These are phyloP conservation scores for Papiliotrema fonsecae DNA, from an alignment of 1,284 basidiomycete species.

Conservation along the genomic window DNA sequence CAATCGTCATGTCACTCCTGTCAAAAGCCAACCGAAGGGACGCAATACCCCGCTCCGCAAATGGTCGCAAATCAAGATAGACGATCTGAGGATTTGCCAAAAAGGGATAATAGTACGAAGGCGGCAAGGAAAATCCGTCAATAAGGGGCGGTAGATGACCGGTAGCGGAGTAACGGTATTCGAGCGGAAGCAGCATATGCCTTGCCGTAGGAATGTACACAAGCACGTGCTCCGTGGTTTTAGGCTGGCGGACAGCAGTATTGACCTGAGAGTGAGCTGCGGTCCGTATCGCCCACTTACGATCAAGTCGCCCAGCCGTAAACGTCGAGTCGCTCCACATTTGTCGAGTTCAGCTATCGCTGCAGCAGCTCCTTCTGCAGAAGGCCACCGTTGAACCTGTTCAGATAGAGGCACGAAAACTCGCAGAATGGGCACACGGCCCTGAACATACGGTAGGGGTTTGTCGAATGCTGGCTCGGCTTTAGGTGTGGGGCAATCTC, in stretches of 20 bases:
- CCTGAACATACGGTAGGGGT: slow-evolving; percentile 40
- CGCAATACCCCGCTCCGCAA: slow-evolving; percentile 27
- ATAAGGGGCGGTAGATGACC: slow-evolving; percentile 45
- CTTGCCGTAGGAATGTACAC: slow-evolving; percentile 38
- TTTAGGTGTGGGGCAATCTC: slow-evolving; percentile 13
- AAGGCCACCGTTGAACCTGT: slow-evolving; percentile 41
- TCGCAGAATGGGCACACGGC: slow-evolving; percentile 42
- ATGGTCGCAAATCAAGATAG: slow-evolving; percentile 44
- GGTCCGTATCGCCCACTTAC: slow-evolving; percentile 12
- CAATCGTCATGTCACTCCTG: slow-evolving; percentile 42
- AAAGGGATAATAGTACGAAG: slow-evolving; percentile 48
- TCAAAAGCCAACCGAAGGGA: slow-evolving; percentile 45
- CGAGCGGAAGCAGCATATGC: slow-evolving; percentile 43
- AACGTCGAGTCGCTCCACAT: slow-evolving; percentile 41
- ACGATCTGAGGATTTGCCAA: slow-evolving; percentile 44
- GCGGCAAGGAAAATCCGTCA: slow-evolving; percentile 44
- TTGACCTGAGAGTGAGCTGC: slow-evolving; percentile 24
- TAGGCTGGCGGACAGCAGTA: slow-evolving; percentile 37
- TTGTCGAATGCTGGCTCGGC: slow-evolving; percentile 44
- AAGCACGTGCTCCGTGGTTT: slow-evolving; percentile 38
- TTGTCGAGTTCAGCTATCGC: slow-evolving; percentile 44
- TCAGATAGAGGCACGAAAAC: slow-evolving; percentile 45
- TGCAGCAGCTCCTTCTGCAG: slow-evolving; percentile 38
- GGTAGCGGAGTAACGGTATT: slow-evolving; percentile 32
- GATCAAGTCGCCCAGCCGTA: slow-evolving; percentile 45